Conservation (phyloP, 345 rosid genomes). For the Citrus unshiu region DNA sequence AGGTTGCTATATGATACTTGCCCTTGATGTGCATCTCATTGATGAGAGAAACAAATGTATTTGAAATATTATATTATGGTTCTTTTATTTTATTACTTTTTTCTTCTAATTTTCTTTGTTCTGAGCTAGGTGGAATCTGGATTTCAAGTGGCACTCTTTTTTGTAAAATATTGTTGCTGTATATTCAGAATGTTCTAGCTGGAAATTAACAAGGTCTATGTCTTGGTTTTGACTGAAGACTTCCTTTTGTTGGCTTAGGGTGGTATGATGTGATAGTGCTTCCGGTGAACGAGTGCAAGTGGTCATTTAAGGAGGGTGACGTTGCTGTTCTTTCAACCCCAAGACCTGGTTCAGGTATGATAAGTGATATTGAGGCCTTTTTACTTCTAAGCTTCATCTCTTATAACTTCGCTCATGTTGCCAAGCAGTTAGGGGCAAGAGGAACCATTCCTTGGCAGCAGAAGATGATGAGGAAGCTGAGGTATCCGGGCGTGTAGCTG, state of each 20-base stretch:
- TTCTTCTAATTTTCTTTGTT: not conserved
- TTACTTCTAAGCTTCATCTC: not conserved
- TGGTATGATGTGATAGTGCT: conserved; percentile 92
- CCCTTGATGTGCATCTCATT: not conserved
- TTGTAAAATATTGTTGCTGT: not conserved
- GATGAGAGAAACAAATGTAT: not conserved
- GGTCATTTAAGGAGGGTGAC: conserved; percentile 98
- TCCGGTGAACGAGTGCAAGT: conserved; percentile 75
- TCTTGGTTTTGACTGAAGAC: conserved; percentile 12
- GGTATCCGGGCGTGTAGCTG: conserved; percentile 78
- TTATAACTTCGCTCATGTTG: not conserved
- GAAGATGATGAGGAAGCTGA: conserved; percentile 73
- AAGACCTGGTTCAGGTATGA: conserved; percentile 73
- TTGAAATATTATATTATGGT: not conserved
- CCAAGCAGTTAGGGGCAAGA: conserved; percentile 51
- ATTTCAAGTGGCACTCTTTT: not conserved
- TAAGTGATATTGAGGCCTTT: not conserved
- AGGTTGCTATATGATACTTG: not conserved
- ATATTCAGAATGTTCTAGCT: not conserved
- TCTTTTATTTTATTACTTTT: not conserved
- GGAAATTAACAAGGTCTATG: not conserved
- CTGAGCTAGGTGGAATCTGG: not conserved
- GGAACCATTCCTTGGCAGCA: conserved; percentile 31
- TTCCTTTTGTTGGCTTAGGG: conserved; percentile 44
- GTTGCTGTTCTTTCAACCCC: conserved; percentile 89